Evolutionary conservation across 305 asterid genomes (phyloP).

Genomic region (Rubia tinctorum): DNA sequence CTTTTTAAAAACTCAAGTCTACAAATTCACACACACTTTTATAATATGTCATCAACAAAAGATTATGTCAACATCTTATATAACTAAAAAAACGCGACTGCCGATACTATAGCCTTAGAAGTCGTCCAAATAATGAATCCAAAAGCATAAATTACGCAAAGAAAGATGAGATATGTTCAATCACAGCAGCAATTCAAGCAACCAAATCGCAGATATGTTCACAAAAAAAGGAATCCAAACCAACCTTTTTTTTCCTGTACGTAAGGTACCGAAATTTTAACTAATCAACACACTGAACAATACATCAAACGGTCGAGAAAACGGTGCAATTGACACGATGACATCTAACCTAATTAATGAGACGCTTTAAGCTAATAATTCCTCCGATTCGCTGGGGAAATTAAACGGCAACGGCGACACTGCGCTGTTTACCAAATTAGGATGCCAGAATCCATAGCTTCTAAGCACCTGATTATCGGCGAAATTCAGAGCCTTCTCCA

Average conservation of each 20-base stretch:
- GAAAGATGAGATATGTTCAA: not conserved
- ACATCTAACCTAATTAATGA: not conserved
- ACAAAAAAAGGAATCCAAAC: not conserved
- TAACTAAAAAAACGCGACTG: too few relatives aligned
- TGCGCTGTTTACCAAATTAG: conserved; percentile 16
- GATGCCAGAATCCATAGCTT: conserved; percentile 22
- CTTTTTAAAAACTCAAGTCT: too few relatives aligned
- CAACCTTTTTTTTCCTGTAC: not conserved
- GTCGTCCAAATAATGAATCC: not conserved
- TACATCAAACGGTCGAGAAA: not conserved
- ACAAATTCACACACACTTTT: too few relatives aligned
- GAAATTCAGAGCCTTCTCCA: conserved; percentile 27
- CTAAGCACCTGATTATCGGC: conserved; percentile 34
- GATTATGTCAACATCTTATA: not conserved
- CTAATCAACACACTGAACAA: not conserved
- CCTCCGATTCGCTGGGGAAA: conserved; percentile 15
- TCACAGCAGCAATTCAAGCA: not conserved
- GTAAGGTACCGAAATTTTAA: not conserved
- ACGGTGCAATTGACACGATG: too few relatives aligned
- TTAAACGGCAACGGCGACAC: conserved; percentile 24
- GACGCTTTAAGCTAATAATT: not conserved
- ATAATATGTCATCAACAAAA: not conserved
- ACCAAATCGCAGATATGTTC: not conserved
- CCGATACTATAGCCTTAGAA: not conserved
- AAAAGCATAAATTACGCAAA: not conserved